Base-by-base conservation (phyloP, 208 protist species). In the Trypanosoma theileri region DNA sequence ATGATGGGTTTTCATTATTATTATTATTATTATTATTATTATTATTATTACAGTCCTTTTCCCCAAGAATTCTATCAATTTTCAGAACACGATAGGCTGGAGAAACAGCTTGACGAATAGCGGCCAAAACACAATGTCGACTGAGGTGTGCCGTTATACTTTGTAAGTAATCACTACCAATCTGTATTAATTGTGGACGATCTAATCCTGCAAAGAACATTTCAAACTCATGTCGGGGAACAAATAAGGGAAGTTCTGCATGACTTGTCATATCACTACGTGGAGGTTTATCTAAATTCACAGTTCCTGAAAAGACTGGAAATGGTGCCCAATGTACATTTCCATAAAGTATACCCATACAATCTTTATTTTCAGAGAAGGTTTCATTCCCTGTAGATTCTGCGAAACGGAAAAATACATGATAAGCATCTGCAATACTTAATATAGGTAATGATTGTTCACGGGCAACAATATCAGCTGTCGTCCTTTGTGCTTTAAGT, bases 391-490 rank as follows among this genome's bases (percentile, higher is more conserved):
- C 84, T n/a, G 66, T 79, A 50, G 72, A 59, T 50, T 84, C 78
- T 16, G 62, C 46, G 51, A 90, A 82, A 8, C 51, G 58, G 66
- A 89, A 86, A 21, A 63, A 66, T 31, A 58, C 71, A 54, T 73
- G 71, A n/a, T 48, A 45, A 14, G 69, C 60, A 26, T 78, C 74
- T 16, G 14, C 26, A 35, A 59, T 57, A 11, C 62, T 54, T 19
- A 75, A 41, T 45, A 66, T 55, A 12, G 80, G 80, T 22, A 85
- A 65, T 17, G 21, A 72, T 56, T 78, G 71, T 58, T 84, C 77
- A n/a, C 72, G 76, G 50, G 59, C 53, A 14, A 86, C 79, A 61
- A 77, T 59, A 13, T 84, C 80, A 11, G 79, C 76, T n/a, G 75
- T 55, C 12, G 64, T 65, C 50, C 73, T 69, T 42, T 82, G 66